These are phyloP conservation scores for Tylopilus rubrobrunneus DNA, from an alignment of 768 basidiomycete species.

Conservation along the genomic window DNA sequence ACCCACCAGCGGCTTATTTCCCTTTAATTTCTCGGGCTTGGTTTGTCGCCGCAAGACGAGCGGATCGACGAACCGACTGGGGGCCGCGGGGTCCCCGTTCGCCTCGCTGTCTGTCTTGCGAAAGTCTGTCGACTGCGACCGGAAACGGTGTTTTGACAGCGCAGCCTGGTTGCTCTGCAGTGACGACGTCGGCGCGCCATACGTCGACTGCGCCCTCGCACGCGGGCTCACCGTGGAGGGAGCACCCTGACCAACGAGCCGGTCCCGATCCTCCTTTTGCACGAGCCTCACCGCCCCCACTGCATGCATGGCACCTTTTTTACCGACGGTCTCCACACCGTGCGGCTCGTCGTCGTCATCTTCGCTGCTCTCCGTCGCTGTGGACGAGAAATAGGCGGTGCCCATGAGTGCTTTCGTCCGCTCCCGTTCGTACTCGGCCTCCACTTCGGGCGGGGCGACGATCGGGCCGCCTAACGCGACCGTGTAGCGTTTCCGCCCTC, in stretches of 20 bases:
- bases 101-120: slow-evolving; percentile 6
- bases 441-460: slow-evolving; percentile 34
- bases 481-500: slow-evolving; percentile 69
- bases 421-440: slow-evolving; percentile 30
- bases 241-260: slow-evolving; percentile 8
- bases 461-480: slow-evolving; percentile 79
- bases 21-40: slow-evolving; percentile 38
- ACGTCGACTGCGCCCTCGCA: slow-evolving; percentile 57
- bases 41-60: slow-evolving; percentile 65
- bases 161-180: slow-evolving; percentile 29
- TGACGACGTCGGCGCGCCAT: slow-evolving; percentile 33
- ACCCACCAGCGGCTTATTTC: slow-evolving; percentile 36
- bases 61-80: slow-evolving; percentile 70
- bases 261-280: slow-evolving; percentile 19
- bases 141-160: slow-evolving; percentile 27
- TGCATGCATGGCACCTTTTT: slow-evolving; percentile 32
- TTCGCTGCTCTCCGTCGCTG: slow-evolving; percentile 34
- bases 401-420: slow-evolving; percentile 28
- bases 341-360: slow-evolving; percentile 35
- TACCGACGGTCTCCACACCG: slow-evolving; percentile 54
- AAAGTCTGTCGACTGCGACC: slow-evolving; percentile 39
- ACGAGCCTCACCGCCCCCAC: slow-evolving; percentile 34
- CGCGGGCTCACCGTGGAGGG: slow-evolving; percentile 24
- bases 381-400: slow-evolving; percentile 40
- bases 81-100: slow-evolving; percentile 6